phyloP scores from a whole-genome alignment of 75 land plant species.

The Selaginella tamariscina region DNA sequence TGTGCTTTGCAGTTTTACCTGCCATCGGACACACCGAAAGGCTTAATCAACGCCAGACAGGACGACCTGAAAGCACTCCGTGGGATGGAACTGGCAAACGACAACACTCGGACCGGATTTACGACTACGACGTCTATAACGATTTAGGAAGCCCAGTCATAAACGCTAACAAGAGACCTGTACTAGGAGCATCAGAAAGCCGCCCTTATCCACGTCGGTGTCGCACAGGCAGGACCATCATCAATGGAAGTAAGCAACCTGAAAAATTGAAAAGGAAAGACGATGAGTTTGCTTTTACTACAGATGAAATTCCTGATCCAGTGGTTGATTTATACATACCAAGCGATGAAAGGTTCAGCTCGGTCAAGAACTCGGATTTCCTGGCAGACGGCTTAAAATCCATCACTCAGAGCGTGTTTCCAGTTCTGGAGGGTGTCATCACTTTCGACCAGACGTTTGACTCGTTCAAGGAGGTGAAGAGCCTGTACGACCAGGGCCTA shows the following conservation, averaged over 20 bases:
- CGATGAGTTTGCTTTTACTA: too few relatives aligned
- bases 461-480: background rate
- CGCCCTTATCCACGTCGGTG: conserved; percentile 72
- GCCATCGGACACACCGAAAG: conserved; percentile 29
- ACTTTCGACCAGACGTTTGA: background rate
- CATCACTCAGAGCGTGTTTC: background rate
- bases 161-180: conserved; percentile 19
- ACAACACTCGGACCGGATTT: conserved; percentile 30
- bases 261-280: too few relatives aligned
- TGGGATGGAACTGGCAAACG: conserved; percentile 37
- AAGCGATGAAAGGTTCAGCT: background rate
- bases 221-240: conserved; percentile 68
- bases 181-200: conserved; percentile 43
- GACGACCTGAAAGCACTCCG: conserved; percentile 25
- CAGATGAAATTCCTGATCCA: too few relatives aligned
- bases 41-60: conserved; percentile 20
- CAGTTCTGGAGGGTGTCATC: background rate
- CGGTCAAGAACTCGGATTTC: background rate
- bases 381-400: background rate
- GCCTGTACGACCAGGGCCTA: background rate
- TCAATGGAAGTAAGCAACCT: too few relatives aligned
- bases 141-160: too few relatives aligned
- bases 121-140: conserved; percentile 43
- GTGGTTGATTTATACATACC: background rate
- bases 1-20: conserved; percentile 29